Conservation (phyloP, 2,329 filamentous ascomycete genomes). For the Aspergillus chevalieri region DNA sequence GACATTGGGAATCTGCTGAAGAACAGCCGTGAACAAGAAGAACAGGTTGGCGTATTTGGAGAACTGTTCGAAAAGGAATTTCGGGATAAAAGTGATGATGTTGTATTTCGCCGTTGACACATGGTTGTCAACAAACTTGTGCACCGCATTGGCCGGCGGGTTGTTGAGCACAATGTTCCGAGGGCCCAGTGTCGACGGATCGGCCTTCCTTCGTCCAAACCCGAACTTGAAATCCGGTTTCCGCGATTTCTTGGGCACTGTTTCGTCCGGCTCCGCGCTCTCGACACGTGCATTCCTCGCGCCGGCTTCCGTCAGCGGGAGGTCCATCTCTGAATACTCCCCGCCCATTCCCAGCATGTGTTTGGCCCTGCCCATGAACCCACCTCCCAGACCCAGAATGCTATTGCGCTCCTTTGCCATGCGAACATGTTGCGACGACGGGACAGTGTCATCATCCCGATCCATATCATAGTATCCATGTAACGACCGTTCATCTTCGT, state of each 20-base stretch:
- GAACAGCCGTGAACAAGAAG: conserved; percentile 91
- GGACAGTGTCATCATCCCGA: conserved; percentile 51
- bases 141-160: conserved; percentile 77
- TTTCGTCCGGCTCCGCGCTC: conserved; percentile 39
- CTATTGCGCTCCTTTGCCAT: conserved; percentile 77
- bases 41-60: conserved; percentile 99
- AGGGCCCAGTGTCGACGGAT: conserved; percentile 85
- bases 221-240: conserved; percentile 84
- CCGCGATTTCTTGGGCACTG: conserved; percentile 55
- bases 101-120: conserved; percentile 99
- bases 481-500: conserved; percentile 67
- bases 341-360: conserved; percentile 81
- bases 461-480: conserved; percentile 67
- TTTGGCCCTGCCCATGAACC: conserved; percentile 79
- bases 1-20: conserved; percentile 92
- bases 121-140: conserved; percentile 94
- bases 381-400: conserved; percentile 78
- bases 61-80: conserved; percentile 97
- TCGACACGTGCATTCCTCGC: conserved; percentile 44
- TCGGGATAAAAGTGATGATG: conserved; percentile 81
- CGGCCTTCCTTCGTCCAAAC: conserved; percentile 74
- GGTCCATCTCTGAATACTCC: conserved; percentile 96
- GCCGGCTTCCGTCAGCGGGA: conserved; percentile 78
- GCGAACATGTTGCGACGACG: conserved; percentile 42
- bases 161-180: conserved; percentile 96